Evolutionary conservation across 2,329 filamentous ascomycete species (phyloP).

Genomic region (Amauroascus verrucosus): DNA sequence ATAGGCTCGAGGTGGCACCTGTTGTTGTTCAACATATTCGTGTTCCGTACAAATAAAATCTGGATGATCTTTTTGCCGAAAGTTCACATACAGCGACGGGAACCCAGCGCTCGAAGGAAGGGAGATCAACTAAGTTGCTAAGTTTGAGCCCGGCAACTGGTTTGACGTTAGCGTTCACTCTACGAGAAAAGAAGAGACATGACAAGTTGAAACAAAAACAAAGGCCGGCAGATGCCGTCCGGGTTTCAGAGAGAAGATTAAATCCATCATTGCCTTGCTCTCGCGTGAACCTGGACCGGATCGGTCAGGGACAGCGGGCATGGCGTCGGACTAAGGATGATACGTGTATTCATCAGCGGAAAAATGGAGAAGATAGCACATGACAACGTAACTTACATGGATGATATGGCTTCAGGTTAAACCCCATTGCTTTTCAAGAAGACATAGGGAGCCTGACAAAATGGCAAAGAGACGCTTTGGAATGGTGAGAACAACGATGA

Average conservation of each 20-base stretch:
- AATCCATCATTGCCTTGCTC: slow-evolving; percentile 11
- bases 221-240: background rate
- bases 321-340: slow-evolving; percentile 12
- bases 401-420: no score
- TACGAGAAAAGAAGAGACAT: background rate
- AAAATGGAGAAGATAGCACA: background rate
- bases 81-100: no score
- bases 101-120: no score
- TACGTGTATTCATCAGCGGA: slow-evolving; percentile 7
- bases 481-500: no score
- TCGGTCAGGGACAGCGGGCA: background rate
- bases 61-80: no score
- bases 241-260: slow-evolving; percentile 11
- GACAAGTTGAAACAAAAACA: background rate
- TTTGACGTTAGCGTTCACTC: background rate
- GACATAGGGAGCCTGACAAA: no score
- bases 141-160: background rate
- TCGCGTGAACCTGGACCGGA: background rate
- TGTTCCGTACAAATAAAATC: no score
- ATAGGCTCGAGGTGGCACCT: no score
- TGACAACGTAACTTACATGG: background rate
- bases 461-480: no score
- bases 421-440: background rate
- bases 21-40: no score
- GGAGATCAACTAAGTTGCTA: no score